Percentiles rank a stretch among this genome's conserved stretches.
These are phyloP conservation scores for Monascus ruber DNA, from an alignment of 2,329 filamentous ascomycete genomes.

Conservation along the genomic window DNA sequence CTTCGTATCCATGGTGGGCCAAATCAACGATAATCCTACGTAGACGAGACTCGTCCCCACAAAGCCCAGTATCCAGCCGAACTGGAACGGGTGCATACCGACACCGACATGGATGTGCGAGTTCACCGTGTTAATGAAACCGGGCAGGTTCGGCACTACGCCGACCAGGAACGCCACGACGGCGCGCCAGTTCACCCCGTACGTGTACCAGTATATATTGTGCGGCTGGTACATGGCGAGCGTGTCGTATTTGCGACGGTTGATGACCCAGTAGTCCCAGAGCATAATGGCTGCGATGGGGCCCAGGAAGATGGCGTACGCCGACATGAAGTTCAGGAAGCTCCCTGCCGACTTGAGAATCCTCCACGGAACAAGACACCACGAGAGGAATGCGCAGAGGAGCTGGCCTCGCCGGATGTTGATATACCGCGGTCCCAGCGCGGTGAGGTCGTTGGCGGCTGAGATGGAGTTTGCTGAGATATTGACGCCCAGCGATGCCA, in stretches of 20 bases:
- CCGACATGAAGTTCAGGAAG: conserved; percentile 55
- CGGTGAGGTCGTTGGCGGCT: conserved; percentile 45
- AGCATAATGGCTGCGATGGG: conserved; percentile 52
- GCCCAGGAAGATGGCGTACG: conserved; percentile 54
- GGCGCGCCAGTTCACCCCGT: conserved; percentile 50
- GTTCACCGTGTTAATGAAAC: conserved; percentile 38
- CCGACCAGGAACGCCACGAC: conserved; percentile 46
- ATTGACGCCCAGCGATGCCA: conserved; percentile 47
- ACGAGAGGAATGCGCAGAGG: conserved; percentile 44
- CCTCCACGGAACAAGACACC: conserved; percentile 55
- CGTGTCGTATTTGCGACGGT: conserved; percentile 37
- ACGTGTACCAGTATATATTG: conserved; percentile 41
- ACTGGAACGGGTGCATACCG: conserved; percentile 48
- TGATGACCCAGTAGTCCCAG: conserved; percentile 50
- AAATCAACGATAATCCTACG: conserved; percentile 35
- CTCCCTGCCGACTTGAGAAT: conserved; percentile 48
- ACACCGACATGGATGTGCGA: conserved; percentile 24
- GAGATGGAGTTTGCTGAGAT: conserved; percentile 43
- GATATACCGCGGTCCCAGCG: conserved; percentile 42
- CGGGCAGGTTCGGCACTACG: conserved; percentile 47
- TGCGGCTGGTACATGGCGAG: conserved; percentile 41
- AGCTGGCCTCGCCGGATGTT: conserved; percentile 48
- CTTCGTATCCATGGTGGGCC: conserved; percentile 41
- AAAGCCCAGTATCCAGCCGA: conserved; percentile 58
- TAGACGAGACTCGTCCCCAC: conserved; percentile 46